Evolutionary conservation across 169 alveolate species (phyloP), one percentile per base, ranked within the genome.

Genomic region (Eimeria mitis): DNA sequence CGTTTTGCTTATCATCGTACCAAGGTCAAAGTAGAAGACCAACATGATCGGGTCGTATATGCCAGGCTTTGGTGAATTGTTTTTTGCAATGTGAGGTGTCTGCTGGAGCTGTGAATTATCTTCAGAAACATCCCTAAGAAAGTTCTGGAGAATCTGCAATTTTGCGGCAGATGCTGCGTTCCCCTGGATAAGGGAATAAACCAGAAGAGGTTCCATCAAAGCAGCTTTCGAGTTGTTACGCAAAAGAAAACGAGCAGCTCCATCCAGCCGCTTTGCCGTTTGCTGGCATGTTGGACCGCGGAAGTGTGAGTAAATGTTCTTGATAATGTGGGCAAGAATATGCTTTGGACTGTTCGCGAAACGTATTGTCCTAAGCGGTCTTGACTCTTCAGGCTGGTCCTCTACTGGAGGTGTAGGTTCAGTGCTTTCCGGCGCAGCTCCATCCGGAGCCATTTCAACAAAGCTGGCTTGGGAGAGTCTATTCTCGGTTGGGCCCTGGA

Each of bases 221-320:
- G 81, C 81, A 63, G 92, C 92, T 63, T 59, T 87, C 42, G 92
- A 61, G 65, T 87, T 87, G 42, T 65, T 87, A 11, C 92, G 78
- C 65, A 87, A 14, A 63, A 87, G 65, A 13, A 71, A 21, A 59
- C 94, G 94, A 42, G 54, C 21, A 3, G 37, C 21, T 28, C 94
- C 83, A 87, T 87, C 84, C 47, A 87, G 94, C 9, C 83, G 83
- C 47, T 63, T 65, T 37, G 94, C 68, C 1, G 71, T 21, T 44
- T 42, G 40, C 70, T 13, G 81, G 49, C 94, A 87, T 34, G 94
- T 19, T 23, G 63, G 83, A 40, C 84, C 94, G 31, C 49, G 44
- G 52, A 87, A 65, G 84, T 65, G 94, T 49, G 63, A 16, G 37
- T 42, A n/a, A 13, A 44, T 52, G 23, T 3, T 28, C 52, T 2